A percentile compares a stretch with the other conserved stretches of the same genome.
phyloP scores from a whole-genome alignment of 2,329 filamentous ascomycete species.

The Furcasterigmium sp. region DNA sequence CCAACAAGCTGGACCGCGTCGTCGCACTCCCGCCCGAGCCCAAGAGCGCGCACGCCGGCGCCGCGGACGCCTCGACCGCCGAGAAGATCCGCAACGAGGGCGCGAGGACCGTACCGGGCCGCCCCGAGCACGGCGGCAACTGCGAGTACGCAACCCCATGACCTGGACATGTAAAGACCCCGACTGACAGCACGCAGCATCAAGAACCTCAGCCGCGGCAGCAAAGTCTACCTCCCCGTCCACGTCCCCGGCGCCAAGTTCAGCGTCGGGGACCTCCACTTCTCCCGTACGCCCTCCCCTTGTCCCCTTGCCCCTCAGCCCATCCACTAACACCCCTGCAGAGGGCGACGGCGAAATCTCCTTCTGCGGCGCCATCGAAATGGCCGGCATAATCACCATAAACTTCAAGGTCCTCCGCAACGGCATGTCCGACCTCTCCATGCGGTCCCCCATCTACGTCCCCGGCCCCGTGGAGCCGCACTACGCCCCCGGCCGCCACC shows the following conservation, averaged over 20 bases:
- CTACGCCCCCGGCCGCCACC: constrained; percentile 74
- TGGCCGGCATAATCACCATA: constrained; percentile 86
- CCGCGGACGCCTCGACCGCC: constrained; percentile 50
- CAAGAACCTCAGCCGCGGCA: constrained; percentile 76
- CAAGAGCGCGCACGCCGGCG: constrained; percentile 67
- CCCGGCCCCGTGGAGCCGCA: constrained; percentile 85
- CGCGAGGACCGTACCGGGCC: constrained; percentile 77
- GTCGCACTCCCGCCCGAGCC: constrained; percentile 76
- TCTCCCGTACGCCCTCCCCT: constrained; percentile 49
- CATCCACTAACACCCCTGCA: constrained; percentile 16
- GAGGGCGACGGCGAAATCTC: constrained; percentile 88
- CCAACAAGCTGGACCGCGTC: constrained; percentile 59
- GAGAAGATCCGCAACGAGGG: constrained; percentile 70
- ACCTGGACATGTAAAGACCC: background rate
- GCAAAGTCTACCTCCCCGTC: constrained; percentile 81
- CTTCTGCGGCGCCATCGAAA: constrained; percentile 88
- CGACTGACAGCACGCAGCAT: constrained; percentile 38
- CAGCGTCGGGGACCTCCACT: constrained; percentile 83
- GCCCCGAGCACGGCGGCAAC: constrained; percentile 85
- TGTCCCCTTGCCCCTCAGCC: background rate
- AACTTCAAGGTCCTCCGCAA: constrained; percentile 85
- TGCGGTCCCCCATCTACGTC: constrained; percentile 81
- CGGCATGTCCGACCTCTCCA: constrained; percentile 66
- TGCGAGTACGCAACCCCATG: constrained; percentile 50
- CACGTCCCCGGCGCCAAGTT: constrained; percentile 87